phyloP scores from a whole-genome alignment of 441 rosid species.

The Aquilaria agallochum region DNA sequence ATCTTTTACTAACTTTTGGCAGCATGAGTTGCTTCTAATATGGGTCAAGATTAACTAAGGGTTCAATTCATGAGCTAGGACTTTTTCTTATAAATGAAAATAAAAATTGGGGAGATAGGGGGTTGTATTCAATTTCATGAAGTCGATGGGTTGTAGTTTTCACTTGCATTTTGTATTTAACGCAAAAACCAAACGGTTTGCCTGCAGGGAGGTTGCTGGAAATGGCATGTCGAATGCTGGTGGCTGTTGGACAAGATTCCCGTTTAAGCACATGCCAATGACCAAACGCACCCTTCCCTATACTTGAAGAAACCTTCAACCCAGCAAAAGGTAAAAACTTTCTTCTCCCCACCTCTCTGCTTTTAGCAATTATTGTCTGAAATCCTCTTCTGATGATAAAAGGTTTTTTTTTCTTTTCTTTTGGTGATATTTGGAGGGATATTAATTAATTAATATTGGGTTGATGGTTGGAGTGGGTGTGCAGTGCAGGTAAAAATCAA shows the following conservation, averaged over 20 bases:
- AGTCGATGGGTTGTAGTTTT: constrained; percentile 16
- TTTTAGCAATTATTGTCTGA: not conserved
- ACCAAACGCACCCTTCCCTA: constrained; percentile 5
- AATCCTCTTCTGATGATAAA: not conserved
- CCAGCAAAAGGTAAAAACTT: constrained; percentile 15
- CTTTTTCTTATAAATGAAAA: not conserved
- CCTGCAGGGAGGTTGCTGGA: constrained; percentile 56
- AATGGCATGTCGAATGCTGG: constrained; percentile 52
- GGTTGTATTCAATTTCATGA: constrained; percentile 12
- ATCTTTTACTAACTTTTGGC: not conserved
- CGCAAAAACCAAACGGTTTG: not conserved
- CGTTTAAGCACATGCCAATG: constrained; percentile 36
- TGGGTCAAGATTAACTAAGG: not conserved
- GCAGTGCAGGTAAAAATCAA: too few species aligned
- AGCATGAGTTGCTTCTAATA: not conserved
- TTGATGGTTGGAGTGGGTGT: not conserved
- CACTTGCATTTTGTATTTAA: constrained; percentile 3
- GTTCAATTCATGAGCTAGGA: not conserved
- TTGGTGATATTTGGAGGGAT: too few species aligned
- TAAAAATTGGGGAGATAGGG: constrained; percentile 4
- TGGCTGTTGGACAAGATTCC: constrained; percentile 45
- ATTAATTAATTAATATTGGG: not conserved
- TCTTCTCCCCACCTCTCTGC: not conserved
- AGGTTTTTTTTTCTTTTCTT: not conserved
- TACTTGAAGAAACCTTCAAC: constrained; percentile 12